Base-by-base conservation (phyloP, 2,329 filamentous ascomycete species). In the Metarhizium humberi region DNA sequence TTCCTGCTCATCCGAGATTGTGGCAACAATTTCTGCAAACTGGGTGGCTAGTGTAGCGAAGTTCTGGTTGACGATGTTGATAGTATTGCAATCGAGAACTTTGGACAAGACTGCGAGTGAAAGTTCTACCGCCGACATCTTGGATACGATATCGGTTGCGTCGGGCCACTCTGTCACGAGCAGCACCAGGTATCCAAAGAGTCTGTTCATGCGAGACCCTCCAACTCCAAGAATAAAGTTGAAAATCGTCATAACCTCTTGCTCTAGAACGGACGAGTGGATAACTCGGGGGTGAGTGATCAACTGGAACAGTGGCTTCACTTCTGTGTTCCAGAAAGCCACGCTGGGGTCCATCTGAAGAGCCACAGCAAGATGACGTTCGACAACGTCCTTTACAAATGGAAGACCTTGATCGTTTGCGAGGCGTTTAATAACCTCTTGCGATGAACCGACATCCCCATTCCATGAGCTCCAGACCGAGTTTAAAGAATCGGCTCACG, bases 251-350 rank as follows among this genome's bases (percentile, higher is more conserved):
- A 67, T 64, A 1, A 73, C 67, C 38, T 73, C 61, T 40, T 69
- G 64, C 53, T 75, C 73, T 14, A 76, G 60, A 0, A 73, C 62
- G 11, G 69, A 66, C 7, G 71, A 75, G 49, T 70, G 66, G 2
- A 67, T 56, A 6, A 73, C 65, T 4, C 62, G 60, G 3, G 61
- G 54, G 30, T 75, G 70, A 1, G 68, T 70, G 13, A 74, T 55
- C 6, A 74, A 48, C 6, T 61, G 56, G 38, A 75, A 71, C 1
- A 75, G 59, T 0, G 68, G 71, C 32, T 57, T 58, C 14, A 72
- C 20, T 47, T 67, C 61, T 5, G 49, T 59, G 1, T 49, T 48
- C 65, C 67, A 71, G 7, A 69, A 52, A 4, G 34, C 51, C 3
- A 38, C 20, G n/a, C 56, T 59, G 3, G 38, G 30, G n/a, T 51